Percentiles rank a stretch among this genome's conserved stretches.
Evolutionary conservation across 208 protist species (phyloP).

Genomic region (Tetramitus jugosus): DNA sequence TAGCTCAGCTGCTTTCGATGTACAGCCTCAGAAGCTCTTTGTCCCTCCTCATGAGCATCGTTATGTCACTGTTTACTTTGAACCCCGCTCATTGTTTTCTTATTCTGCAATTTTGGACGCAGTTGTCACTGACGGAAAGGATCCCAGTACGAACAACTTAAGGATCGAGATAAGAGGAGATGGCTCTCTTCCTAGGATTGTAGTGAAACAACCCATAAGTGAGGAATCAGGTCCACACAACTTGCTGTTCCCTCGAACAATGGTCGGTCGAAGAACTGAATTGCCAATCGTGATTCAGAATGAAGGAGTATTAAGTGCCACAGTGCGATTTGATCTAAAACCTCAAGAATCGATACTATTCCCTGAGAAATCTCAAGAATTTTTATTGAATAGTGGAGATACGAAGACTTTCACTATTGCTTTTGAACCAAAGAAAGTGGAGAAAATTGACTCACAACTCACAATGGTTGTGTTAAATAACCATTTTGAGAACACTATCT

Average conservation of each 20-base stretch:
- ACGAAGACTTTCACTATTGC: conserved; percentile 34
- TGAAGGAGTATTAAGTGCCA: conserved; percentile 62
- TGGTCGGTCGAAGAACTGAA: conserved; percentile 51
- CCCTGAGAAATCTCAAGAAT: conserved; percentile 43
- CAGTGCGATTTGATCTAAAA: conserved; percentile 57
- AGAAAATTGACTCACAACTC: conserved; percentile 34
- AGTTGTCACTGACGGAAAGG: conserved; percentile 62
- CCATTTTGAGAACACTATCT: conserved; percentile 75
- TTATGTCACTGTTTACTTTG: conserved; percentile 82
- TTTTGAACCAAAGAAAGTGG: conserved; percentile 34
- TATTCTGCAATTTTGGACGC: conserved; percentile 78
- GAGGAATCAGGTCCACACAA: conserved; percentile 26
- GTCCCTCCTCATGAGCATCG: conserved; percentile 87
- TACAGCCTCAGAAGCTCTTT: conserved; percentile 33
- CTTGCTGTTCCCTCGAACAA: conserved; percentile 62
- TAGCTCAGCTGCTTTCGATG: conserved; percentile 17
- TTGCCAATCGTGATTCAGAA: conserved; percentile 66
- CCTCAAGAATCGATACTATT: conserved; percentile 26
- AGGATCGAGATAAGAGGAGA: conserved; percentile 77
- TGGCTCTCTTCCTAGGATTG: conserved; percentile 74
- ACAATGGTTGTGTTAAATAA: conserved; percentile 71
- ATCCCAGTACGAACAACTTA: conserved; percentile 56
- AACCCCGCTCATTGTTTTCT: conserved; percentile 57
- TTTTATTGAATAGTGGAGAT: conserved; percentile 52
- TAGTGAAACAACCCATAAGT: conserved; percentile 56